A percentile compares a stretch with the other conserved stretches of the same genome.
These are phyloP conservation scores for Magnolia changhungtana DNA, from an alignment of 164 flowering plant species.

Conservation along the genomic window DNA sequence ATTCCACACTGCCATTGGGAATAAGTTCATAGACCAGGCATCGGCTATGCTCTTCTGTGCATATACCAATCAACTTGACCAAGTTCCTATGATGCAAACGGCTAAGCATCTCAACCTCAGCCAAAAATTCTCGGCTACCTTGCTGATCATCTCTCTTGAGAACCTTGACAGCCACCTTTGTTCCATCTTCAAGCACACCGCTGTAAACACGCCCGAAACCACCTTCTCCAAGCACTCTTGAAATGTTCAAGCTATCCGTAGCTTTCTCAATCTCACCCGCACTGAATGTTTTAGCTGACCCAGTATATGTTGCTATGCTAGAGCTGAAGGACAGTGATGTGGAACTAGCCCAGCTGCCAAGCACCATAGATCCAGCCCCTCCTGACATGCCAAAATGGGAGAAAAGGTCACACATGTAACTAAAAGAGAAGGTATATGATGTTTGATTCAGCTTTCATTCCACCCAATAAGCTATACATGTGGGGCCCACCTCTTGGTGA, in stretches of 20 bases:
- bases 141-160: conserved; percentile 87
- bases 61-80: conserved; percentile 94
- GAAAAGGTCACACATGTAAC: neutral
- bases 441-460: neutral
- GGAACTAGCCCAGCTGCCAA: conserved; percentile 59
- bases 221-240: conserved; percentile 87
- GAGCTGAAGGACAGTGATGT: conserved; percentile 67
- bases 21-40: conserved; percentile 89
- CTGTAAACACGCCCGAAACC: conserved; percentile 93
- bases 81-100: conserved; percentile 93
- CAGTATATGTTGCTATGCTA: conserved; percentile 66
- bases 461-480: neutral
- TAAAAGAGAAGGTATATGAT: neutral
- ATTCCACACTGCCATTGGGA: conserved; percentile 93
- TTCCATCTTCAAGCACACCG: conserved; percentile 81
- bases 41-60: conserved; percentile 67
- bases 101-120: conserved; percentile 97
- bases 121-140: conserved; percentile 84
- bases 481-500: neutral
- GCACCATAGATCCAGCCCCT: conserved; percentile 48
- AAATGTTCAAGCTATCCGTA: conserved; percentile 56
- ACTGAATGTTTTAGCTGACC: conserved; percentile 75
- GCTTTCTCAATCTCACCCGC: conserved; percentile 67
- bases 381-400: conserved; percentile 13
- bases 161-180: conserved; percentile 78